Evolutionary conservation across 1,284 basidiomycete species (phyloP), one percentile per base, ranked within the genome.

Genomic region (Puccinia polysora): DNA sequence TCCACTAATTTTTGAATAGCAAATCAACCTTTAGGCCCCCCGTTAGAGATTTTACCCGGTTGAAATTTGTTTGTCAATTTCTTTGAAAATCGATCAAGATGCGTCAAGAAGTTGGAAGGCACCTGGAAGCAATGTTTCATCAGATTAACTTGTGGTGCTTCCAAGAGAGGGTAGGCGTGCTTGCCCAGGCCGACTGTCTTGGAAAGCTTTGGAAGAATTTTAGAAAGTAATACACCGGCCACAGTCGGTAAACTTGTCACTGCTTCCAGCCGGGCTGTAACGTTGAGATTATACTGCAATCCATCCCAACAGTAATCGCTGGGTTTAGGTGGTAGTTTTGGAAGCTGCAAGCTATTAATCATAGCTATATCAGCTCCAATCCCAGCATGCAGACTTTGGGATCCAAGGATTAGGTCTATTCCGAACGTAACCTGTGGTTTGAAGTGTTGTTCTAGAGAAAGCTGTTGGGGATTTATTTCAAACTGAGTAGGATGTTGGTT

Each of bases 341-440:
- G 30, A 36, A 72, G 40, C 30, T 52, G 34, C 10, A 72, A 63
- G 38, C 14, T 55, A 36, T 72, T 63, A 14, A 43, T 40, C 5
- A 63, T 34, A 5, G 49, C 69, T 4, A 64, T 32, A 15, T 52
- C 47, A 34, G 60, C 69, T 25, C 60, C 69, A 18, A 72, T 60
- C 40, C 69, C 69, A 18, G 45, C 58, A 4, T 25, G 14, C n/a
- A 60, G 25, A 14, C 43, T 34, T 32, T 63, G 50, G 10, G 38
- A 18, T 7, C 49, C 50, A 7, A 72, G 47, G 4, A 36, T 1
- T 2, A 72, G 40, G 0, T 52, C 25, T n/a, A 72, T 72, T 25
- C 69, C 69, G 47, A 72, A 72, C 10, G 10, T 40, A 1, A 72
- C 20, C 64, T 72, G 69, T 34, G 69, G 69, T 34, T 72, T 72